Evolutionary conservation across 2,329 filamentous ascomycete species (phyloP), one percentile per base, ranked within the genome.

Genomic region (Keithomyces neogunnii): DNA sequence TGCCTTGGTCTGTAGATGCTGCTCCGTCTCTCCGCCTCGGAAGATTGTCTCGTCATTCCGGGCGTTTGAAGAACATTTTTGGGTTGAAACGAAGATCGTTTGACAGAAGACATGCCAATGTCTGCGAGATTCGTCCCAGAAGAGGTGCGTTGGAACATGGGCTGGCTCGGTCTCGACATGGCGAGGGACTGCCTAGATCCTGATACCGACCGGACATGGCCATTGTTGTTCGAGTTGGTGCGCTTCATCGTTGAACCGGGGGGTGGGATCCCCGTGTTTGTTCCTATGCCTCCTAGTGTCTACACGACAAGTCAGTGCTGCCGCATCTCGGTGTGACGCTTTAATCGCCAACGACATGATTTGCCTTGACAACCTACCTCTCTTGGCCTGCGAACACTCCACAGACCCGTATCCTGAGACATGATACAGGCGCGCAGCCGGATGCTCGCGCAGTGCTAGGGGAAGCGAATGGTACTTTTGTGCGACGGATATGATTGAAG

Each of bases 181-280:
- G 89, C 91, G 55, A 96, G 88, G 60, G 91, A 92, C 67, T 95
- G 86, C 62, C 88, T 83, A 65, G 85, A 86, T 63, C 85, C 86
- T 56, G 91, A 96, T 61, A 88, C 81, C 31, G 89, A 89, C 60
- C 92, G 89, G 59, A 75, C 82, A 74, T 95, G 88, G 65, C 85
- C 84, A 51, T 82, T 83, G 60, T 83, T 84, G 10, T 38, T 52
- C 3, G 89, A 91, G 63, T 84, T 93, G 32, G 88, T 87, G 67
- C 93, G 88, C 75, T 99, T 99, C 79, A 99, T 86, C 40, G 90
- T 89, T 40, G 92, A 97, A 31, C 88, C 80, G 7, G 93, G 92
- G 71, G 95, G 89, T 26, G 93, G 93, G 56, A 99, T 88, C 28
- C 83, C 82, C 26, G 88, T 87, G 68, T 90, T 92, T 67, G 85